Percentiles rank a stretch among this genome's conserved stretches.
Evolutionary conservation across 2,329 filamentous ascomycete genomes (phyloP).

Genomic region (Colletotrichum abscissum): DNA sequence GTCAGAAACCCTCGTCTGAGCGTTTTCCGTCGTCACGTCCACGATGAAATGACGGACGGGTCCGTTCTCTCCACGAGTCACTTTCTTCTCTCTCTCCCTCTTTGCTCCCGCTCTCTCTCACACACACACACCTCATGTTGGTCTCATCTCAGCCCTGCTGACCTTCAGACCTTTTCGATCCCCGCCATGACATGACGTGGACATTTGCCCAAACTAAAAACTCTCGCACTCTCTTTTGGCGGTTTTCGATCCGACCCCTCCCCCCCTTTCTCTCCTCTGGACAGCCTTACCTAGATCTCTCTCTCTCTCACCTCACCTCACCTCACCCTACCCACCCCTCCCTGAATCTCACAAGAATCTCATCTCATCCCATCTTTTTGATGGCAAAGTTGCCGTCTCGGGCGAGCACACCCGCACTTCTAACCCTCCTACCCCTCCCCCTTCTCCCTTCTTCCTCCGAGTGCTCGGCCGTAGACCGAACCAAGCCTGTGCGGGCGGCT

Average conservation of each 20-base stretch:
- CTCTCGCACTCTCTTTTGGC: not conserved
- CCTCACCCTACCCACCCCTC: not conserved
- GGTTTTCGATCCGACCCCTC: not conserved
- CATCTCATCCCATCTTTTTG: conserved; percentile 16
- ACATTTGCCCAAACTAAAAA: not conserved
- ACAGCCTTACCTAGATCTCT: too few species aligned
- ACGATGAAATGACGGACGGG: not conserved
- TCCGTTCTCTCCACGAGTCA: not conserved
- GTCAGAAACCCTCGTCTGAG: not conserved
- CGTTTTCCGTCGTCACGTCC: not conserved
- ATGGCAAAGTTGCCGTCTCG: not conserved
- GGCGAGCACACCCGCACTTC: not conserved
- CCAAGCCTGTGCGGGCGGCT: not conserved
- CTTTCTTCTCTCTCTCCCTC: not conserved
- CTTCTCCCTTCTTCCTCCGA: not conserved
- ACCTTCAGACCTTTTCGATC: not conserved
- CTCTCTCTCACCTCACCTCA: not conserved
- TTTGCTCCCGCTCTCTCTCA: too few species aligned
- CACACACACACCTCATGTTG: conserved; percentile 12
- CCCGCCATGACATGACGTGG: conserved; percentile 4
- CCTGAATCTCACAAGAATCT: not conserved
- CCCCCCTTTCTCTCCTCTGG: too few species aligned
- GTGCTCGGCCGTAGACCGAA: not conserved
- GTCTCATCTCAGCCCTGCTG: conserved; percentile 33
- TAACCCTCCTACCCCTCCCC: not conserved